Conservation (phyloP, 164 flowering plant species). For the Aristolochia fimbriata region DNA sequence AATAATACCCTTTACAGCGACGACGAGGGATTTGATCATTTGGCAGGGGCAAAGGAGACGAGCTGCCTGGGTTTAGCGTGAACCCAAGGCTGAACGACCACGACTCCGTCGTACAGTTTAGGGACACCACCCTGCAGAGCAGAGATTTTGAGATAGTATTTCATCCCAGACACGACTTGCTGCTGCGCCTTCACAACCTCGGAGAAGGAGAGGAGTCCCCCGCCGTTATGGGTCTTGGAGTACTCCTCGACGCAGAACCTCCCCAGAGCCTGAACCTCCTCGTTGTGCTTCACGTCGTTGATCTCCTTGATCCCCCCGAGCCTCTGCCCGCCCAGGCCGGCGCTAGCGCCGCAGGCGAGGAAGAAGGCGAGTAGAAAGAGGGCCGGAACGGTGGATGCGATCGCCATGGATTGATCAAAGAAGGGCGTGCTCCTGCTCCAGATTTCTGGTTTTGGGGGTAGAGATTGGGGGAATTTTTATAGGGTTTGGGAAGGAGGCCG, state of each 20-base stretch:
- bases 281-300: constrained; percentile 33
- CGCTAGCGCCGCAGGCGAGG: neutral
- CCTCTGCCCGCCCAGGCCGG: neutral
- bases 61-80: constrained; percentile 22
- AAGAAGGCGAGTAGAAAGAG: neutral
- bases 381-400: neutral
- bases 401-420: neutral
- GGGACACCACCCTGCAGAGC: constrained; percentile 11
- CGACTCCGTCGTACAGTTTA: constrained; percentile 35
- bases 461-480: neutral
- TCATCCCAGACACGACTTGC: constrained; percentile 59
- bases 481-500: neutral
- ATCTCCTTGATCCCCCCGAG: constrained; percentile 39
- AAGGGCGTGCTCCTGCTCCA: neutral
- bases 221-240: constrained; percentile 16
- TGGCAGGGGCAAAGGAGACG: constrained; percentile 19
- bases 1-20: no score
- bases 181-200: constrained; percentile 43
- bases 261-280: constrained; percentile 67
- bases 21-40: no score
- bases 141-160: constrained; percentile 37
- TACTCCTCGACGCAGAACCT: constrained; percentile 48
- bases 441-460: neutral
- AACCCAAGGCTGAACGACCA: constrained; percentile 47
- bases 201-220: constrained; percentile 11